Base-by-base conservation (phyloP, 768 basidiomycete species). In the Leucosporidium yakuticum region DNA sequence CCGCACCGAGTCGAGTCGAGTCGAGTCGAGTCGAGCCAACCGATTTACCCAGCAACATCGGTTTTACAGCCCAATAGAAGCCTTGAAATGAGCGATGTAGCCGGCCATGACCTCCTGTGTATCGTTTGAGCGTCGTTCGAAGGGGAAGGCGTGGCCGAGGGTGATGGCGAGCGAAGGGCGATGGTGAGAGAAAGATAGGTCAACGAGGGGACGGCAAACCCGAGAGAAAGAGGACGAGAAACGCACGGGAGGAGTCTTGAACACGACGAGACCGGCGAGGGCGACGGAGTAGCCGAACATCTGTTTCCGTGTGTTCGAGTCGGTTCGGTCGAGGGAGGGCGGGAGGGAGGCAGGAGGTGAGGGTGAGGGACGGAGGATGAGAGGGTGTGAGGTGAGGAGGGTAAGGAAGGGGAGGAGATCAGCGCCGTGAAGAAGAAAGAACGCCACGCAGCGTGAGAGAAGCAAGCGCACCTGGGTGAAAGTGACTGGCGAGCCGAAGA, bases 401-500 rank as follows among this genome's bases (percentile, higher is more conserved):
- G n/a, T n/a, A n/a, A 51, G 50, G 2, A 21, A 51, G 15, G 6
- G 48, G 48, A 51, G 50, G 50, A 51, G 23, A 21, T 20, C n/a
- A n/a, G n/a, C n/a, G n/a, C n/a, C n/a, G n/a, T n/a, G n/a, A n/a
- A n/a, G n/a, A n/a, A n/a, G n/a, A n/a, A n/a, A n/a, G n/a, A n/a
- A n/a, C n/a, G n/a, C n/a, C n/a, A n/a, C n/a, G n/a, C n/a, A 9
- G 50, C 20, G 50, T 4, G 21, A 19, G 14, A 21, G 5, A 14
- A n/a, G 17, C 14, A 14, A 14, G 88, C 67, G 61, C 31, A 69
- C 25, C 78, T 99, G 95, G 17, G 93, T 77, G 21, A 87, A 85
- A 27, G 90, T 89, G 75, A 99, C 86, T 20, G 79, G 77, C 21
- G 85, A 84, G 51, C 89, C 86, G 76, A 95, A 95, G 65, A 95